Base-by-base conservation (phyloP, 169 alveolate genomes). In the Babesia gibsoni region DNA sequence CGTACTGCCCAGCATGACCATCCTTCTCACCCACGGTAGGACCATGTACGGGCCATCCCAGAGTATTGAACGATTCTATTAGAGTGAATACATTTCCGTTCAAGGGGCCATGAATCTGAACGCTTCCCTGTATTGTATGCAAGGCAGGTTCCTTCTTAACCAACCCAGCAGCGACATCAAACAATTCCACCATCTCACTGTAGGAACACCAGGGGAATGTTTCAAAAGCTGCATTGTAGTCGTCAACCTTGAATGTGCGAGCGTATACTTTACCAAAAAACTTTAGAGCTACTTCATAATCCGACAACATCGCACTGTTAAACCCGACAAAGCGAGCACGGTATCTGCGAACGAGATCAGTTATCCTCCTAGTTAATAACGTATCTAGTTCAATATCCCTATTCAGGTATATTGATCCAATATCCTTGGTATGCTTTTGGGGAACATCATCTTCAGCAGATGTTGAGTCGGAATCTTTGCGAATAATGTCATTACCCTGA, bases 21-120 rank as follows among this genome's bases (percentile, higher is more conserved):
- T 6, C 14, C 1, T 16, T 16, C 20, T 9, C n/a, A 18, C 33
- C 39, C 23, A 49, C 25, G 64, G 23, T 77, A 25, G 57, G 39
- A 29, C 72, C 67, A 22, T 77, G 88, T 53, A 87, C 27, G 14
- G 92, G 92, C 92, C 92, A 87, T 23, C 87, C 87, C 46, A 68
- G 73, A 48, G 77, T 23, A 53, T 87, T 87, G 57, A 87, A 87
- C n/a, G 77, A 58, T 41, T 83, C 89, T 20, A 82, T 35, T 2
- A 87, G 59, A 14, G 68, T 73, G 33, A 36, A 57, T 25, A 87
- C 56, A 52, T 73, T 80, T 0, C 88, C 89, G 58, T 83, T 83
- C 9, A 87, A 39, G 22, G 83, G 83, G 4, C 89, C 90, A 48
- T 72, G 79, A 12, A 87, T 43, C 42, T 83, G 89, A 32, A 78